phyloP scores from a whole-genome alignment of 345 rosid species.

The Citrus sp. region DNA sequence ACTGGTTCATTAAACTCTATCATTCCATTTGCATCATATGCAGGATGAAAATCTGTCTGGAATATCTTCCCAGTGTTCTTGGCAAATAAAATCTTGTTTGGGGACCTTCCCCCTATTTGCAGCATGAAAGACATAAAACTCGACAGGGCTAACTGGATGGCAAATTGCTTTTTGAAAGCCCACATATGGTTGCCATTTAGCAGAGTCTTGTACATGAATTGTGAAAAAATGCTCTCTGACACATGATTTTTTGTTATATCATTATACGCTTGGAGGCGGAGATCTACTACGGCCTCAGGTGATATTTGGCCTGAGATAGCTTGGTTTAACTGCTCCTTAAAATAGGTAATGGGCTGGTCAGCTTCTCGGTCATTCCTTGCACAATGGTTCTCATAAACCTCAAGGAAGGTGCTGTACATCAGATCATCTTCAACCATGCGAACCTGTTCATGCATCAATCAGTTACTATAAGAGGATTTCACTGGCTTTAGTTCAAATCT shows the following conservation, averaged over 20 bases:
- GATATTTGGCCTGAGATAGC: constrained; percentile 88
- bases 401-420: constrained; percentile 95
- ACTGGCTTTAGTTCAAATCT: neutral
- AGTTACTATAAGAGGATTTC: neutral
- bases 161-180: constrained; percentile 98
- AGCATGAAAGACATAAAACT: constrained; percentile 99
- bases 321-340: constrained; percentile 94
- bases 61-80: constrained; percentile 97
- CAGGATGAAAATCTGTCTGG: constrained; percentile 98
- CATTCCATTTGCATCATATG: constrained; percentile 85
- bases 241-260: constrained; percentile 76
- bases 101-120: constrained; percentile 97
- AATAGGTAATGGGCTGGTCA: constrained; percentile 80
- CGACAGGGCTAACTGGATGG: constrained; percentile 92
- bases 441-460: constrained; percentile 47
- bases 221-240: constrained; percentile 80
- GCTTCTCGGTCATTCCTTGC: constrained; percentile 91
- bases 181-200: constrained; percentile 89
- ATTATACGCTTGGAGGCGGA: constrained; percentile 86
- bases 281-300: constrained; percentile 86
- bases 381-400: constrained; percentile 96
- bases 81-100: constrained; percentile 89
- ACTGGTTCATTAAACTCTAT: constrained; percentile 91
- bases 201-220: constrained; percentile 93
- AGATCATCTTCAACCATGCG: constrained; percentile 99